phyloP scores from a whole-genome alignment of 345 rosid genomes.

The Pugionium dolabratum region DNA sequence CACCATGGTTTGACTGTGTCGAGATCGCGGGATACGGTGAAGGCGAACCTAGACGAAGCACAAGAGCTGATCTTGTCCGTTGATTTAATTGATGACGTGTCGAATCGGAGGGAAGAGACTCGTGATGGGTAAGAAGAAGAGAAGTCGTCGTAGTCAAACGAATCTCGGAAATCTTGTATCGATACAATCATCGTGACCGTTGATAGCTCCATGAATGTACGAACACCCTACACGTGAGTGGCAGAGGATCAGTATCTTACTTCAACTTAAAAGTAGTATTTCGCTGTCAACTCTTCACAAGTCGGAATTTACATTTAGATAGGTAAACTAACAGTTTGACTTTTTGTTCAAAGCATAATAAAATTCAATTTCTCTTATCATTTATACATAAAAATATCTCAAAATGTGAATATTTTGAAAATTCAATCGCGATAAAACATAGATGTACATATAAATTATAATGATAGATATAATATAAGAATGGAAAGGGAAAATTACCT shows the following conservation, averaged over 20 bases:
- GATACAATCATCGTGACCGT: constrained; percentile 69
- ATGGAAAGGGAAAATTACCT: constrained; percentile 50
- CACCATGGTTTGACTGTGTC: constrained; percentile 98
- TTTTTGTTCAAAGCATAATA: background rate
- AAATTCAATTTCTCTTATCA: constrained; percentile 14
- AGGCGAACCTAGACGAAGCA: constrained; percentile 91
- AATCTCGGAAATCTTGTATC: constrained; percentile 67
- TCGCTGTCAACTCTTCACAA: background rate
- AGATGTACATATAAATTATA: background rate
- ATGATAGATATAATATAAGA: background rate
- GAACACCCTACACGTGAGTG: constrained; percentile 68
- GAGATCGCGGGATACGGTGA: constrained; percentile 91
- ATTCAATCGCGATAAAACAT: background rate
- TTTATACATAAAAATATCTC: background rate
- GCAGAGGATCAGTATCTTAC: constrained; percentile 24
- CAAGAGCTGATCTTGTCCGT: constrained; percentile 62
- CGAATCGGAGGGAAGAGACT: constrained; percentile 86
- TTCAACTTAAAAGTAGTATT: background rate
- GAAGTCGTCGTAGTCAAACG: constrained; percentile 67
- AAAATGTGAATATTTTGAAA: background rate
- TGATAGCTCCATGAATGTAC: constrained; percentile 89
- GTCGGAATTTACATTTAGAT: background rate
- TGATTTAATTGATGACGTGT: constrained; percentile 58
- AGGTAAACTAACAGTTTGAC: constrained; percentile 38
- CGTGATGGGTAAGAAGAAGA: constrained; percentile 69